These are phyloP conservation scores for Pueraria montana DNA, from an alignment of 306 rosid species.

Conservation along the genomic window DNA sequence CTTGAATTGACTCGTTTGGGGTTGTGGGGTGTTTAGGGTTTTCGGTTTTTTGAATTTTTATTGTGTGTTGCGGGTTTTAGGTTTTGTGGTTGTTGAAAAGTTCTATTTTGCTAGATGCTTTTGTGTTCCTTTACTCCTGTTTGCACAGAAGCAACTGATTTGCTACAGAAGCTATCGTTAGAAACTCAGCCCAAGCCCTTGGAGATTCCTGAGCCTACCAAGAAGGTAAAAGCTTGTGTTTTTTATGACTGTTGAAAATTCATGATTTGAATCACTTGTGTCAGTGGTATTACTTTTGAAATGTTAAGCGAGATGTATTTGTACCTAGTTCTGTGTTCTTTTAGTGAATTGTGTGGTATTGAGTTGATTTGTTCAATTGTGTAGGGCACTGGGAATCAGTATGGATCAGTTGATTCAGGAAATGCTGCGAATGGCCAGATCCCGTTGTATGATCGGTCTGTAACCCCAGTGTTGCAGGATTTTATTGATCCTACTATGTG, in stretches of 20 bases:
- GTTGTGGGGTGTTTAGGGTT: not conserved
- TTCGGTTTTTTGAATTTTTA: not conserved
- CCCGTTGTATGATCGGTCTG: constrained; percentile 75
- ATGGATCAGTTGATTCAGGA: constrained; percentile 78
- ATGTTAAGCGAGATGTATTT: not conserved
- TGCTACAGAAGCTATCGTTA: constrained; percentile 85
- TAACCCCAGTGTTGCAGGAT: constrained; percentile 78
- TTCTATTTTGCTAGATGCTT: not conserved
- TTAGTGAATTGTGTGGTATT: not conserved
- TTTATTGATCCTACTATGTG: constrained; percentile 78
- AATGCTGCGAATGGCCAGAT: constrained; percentile 80
- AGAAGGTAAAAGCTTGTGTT: constrained; percentile 62
- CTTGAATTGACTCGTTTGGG: not conserved
- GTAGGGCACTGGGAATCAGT: constrained; percentile 76
- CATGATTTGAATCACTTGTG: not conserved
- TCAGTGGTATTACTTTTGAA: not conserved
- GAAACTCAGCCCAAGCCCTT: constrained; percentile 84
- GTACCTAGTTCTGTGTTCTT: not conserved
- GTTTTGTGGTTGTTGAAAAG: not conserved
- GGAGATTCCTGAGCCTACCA: constrained; percentile 85
- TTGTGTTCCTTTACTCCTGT: constrained; percentile 66
- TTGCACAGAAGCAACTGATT: constrained; percentile 82
- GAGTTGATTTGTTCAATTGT: constrained; percentile 5
- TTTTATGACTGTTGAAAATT: not conserved
- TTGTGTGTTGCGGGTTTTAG: not conserved